Evolutionary conservation across 257 asterid species (phyloP), one percentile per base, ranked within the genome.

Genomic region (Leptodermis oblonga): DNA sequence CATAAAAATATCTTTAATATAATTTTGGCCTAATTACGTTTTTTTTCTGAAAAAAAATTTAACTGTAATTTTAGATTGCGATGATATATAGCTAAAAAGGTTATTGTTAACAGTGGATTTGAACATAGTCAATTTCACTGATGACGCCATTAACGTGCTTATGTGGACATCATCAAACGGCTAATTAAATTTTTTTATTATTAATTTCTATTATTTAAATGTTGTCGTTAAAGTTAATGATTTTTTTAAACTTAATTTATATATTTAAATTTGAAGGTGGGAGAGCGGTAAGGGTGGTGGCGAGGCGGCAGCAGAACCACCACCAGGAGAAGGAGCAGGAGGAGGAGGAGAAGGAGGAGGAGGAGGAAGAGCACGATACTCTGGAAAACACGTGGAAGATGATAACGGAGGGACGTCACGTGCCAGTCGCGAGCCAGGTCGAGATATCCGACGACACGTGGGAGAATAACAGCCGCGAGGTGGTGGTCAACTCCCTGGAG

Each of bases 301-400:
- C 82, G 59, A 78, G 74, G 82, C 77, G 82, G 54, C n/a, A n/a
- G n/a, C n/a, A n/a, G n/a, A n/a, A n/a, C n/a, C n/a, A n/a, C n/a
- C n/a, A n/a, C n/a, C n/a, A n/a, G 58, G 26, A 10, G 26, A 28
- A 18, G 28, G 7, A 48, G 7, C 13, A 76, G 72, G 77, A 80
- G 33, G n/a, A n/a, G 75, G 88, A 79, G 11, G 52, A 76, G 75
- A 82, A 75, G 83, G 59, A 86, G 87, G 64, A 30, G 1, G 18
- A 31, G 20, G 9, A 22, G 60, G 26, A 22, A 25, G 46, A 61
- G 15, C 66, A 62, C 17, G 33, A 62, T 12, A 84, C 92, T 22
- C 55, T 88, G 76, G 97, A 90, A 82, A 80, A 74, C 82, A 88
- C 92, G 39, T 90, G 96, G 97, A 90, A 78, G 79, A 85, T 67